Conservation (phyloP, 805 yeast species). For the Candida jianshihensis region DNA sequence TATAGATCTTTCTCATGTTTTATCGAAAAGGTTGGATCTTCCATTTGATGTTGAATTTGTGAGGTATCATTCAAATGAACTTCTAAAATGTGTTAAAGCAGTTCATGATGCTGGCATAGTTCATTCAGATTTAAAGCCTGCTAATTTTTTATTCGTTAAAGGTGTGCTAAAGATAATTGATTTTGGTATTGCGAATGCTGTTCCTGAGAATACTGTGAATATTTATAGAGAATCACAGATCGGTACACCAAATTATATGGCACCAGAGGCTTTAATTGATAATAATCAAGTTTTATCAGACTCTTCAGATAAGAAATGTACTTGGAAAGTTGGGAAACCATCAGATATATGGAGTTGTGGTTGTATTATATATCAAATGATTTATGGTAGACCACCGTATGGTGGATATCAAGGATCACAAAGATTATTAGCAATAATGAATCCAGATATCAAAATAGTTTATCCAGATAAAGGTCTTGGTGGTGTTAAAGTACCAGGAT, state of each 20-base stretch:
- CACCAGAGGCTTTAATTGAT: conserved; percentile 87
- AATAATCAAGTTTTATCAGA: conserved; percentile 26
- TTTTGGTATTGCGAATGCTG: conserved; percentile 93
- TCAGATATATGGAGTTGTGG: conserved; percentile 99
- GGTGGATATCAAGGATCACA: conserved; percentile 71
- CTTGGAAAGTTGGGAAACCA: conserved; percentile 83
- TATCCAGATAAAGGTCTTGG: conserved; percentile 62
- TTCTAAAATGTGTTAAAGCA: conserved; percentile 74
- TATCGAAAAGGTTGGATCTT: conserved; percentile 44
- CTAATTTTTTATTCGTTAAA: conserved; percentile 70
- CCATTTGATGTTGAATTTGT: conserved; percentile 70
- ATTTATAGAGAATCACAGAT: conserved; percentile 84
- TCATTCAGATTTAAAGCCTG: conserved; percentile 71
- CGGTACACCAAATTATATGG: conserved; percentile 97
- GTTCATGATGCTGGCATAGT: conserved; percentile 87
- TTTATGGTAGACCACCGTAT: conserved; percentile 90
- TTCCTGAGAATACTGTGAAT: conserved; percentile 87
- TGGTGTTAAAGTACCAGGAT: conserved; percentile 54
- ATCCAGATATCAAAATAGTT: conserved; percentile 65
- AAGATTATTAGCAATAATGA: conserved; percentile 76
- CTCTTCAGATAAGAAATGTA: conserved; percentile 20
- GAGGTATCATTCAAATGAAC: conserved; percentile 69
- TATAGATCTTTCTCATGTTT: conserved; percentile 76
- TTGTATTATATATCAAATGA: conserved; percentile 91
- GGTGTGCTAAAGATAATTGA: conserved; percentile 86